Conservation (phyloP, 805 yeast genomes). For the Clavispora santaluciae region DNA sequence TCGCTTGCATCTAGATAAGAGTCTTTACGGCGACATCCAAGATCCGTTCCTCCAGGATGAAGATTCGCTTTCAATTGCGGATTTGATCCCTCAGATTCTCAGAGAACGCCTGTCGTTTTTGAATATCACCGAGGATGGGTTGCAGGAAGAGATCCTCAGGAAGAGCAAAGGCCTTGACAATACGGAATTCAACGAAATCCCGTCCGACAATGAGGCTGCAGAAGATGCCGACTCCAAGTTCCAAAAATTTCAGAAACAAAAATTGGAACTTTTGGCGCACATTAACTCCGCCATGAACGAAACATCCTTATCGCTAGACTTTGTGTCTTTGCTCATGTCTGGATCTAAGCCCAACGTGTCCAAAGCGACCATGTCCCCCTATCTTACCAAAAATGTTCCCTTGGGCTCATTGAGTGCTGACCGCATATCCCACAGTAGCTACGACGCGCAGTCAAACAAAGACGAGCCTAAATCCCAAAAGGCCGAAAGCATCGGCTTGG, state of each 20-base stretch:
- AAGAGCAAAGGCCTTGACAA: not conserved
- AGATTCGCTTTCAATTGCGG: conserved; percentile 44
- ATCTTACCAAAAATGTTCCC: conserved; percentile 66
- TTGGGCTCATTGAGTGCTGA: conserved; percentile 66
- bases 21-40: conserved; percentile 25
- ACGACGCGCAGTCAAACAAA: conserved; percentile 12
- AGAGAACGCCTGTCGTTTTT: conserved; percentile 57
- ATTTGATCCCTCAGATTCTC: conserved; percentile 55
- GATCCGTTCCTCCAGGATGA: conserved; percentile 40
- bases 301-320: conserved; percentile 81
- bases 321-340: conserved; percentile 77
- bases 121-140: conserved; percentile 51
- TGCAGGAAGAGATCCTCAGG: conserved; percentile 41
- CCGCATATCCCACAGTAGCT: conserved; percentile 23
- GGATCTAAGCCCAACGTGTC: conserved; percentile 83
- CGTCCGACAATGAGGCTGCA: conserved; percentile 3
- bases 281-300: conserved; percentile 77
- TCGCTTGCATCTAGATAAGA: conserved; percentile 23
- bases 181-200: not conserved
- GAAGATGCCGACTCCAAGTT: conserved; percentile 16
- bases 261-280: conserved; percentile 47
- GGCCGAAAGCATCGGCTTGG: conserved; percentile 50
- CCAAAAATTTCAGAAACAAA: conserved; percentile 45
- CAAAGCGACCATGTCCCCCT: conserved; percentile 82
- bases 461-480: conserved; percentile 15